Percentiles rank a stretch among this genome's conserved stretches.
Evolutionary conservation across 345 rosid species (phyloP).

Genomic region (Mallotus nudiflorus): DNA sequence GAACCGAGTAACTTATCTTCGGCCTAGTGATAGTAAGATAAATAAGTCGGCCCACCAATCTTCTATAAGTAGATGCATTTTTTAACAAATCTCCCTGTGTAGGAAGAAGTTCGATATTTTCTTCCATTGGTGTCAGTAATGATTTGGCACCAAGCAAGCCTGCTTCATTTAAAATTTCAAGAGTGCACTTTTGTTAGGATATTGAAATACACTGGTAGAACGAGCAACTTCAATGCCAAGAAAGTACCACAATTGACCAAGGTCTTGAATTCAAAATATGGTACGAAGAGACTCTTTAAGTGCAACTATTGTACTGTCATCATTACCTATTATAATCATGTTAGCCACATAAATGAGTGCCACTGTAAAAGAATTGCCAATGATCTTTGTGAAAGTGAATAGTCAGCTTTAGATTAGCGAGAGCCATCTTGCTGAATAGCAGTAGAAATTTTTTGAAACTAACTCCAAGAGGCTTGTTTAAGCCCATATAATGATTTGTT

Average conservation of each 20-base stretch:
- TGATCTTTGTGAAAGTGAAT: neutral
- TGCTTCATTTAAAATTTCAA: neutral
- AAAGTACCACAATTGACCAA: neutral
- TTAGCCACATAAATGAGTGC: neutral
- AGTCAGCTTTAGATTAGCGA: neutral
- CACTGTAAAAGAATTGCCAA: neutral
- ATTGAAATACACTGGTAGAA: neutral
- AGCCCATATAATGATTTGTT: neutral
- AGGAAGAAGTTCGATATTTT: neutral
- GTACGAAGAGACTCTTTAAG: neutral
- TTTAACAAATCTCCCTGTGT: neutral
- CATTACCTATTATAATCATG: neutral
- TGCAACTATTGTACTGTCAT: neutral
- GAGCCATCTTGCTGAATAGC: neutral
- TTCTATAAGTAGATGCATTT: no score
- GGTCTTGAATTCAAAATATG: neutral
- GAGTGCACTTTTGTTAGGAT: neutral
- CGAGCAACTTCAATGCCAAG: neutral
- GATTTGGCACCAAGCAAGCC: neutral
- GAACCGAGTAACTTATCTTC: neutral
- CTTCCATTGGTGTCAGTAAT: neutral
- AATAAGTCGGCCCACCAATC: neutral
- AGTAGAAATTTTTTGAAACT: neutral
- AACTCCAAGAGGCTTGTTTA: neutral
- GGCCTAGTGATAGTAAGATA: neutral